Evolutionary conservation across 75 land plant genomes (phyloP), one percentile per base, ranked within the genome.

Genomic region (Picea sitchensis): DNA sequence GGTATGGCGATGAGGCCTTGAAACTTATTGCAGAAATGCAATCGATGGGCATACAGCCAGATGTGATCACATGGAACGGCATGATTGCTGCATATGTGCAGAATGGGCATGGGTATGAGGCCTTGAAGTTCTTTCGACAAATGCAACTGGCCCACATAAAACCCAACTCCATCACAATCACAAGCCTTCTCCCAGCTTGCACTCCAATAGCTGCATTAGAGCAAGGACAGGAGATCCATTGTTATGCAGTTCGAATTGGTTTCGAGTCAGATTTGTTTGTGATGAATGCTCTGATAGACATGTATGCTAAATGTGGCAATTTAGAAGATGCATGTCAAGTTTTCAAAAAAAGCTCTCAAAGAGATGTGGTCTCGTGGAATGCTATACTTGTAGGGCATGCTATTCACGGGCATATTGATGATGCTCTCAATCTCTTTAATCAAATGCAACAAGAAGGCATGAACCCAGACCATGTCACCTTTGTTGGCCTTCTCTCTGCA

Each of bases 121-220:
- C 94, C 2, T 76, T 76, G 73, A 82, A 81, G 56, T 57, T 90
- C 44, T 91, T 91, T 71, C 86, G 84, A 30, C 61, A 31, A 23
- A 91, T 91, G 90, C 88, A 51, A 51, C 88, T 18, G 80, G 77
- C 72, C 77, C 61, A 69, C 82, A 88, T 71, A 59, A 77, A 13
- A 80, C 94, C 18, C 60, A 80, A 51, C 30, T 15, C 56, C 73
- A 82, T 59, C 88, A 88, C 67, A 82, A 84, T 67, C 58, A 31
- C 63, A 90, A 87, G 89, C 87, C 89, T 58, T 62, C 30, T 20
- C 83, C 85, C 56, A 84, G 87, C 80, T 79, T 78, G 5, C 83
- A 87, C 62, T 90, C 91, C 36, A 87, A 87, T 86, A 75, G 89
- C 51, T 85, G 88, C 6, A 91, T 91, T 75, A 89, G 91, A 59